phyloP scores from a whole-genome alignment of 1,284 basidiomycete genomes.

The Austroboletus rostrupii region DNA sequence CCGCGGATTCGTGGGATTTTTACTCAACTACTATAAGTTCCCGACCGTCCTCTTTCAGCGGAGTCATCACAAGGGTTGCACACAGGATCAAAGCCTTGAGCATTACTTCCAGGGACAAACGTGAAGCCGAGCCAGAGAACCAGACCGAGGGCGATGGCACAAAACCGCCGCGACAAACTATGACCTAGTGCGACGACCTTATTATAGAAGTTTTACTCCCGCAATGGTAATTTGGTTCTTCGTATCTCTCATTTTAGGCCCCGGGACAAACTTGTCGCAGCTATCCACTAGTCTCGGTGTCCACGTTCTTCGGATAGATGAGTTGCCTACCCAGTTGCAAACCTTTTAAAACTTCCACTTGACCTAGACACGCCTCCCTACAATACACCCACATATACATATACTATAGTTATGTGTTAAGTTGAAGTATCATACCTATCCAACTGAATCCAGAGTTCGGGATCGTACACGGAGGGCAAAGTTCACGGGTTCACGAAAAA shows the following conservation, averaged over 20 bases:
- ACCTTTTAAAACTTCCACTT: too few species aligned
- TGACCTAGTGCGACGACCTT: background rate
- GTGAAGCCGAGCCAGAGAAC: slow-evolving; percentile 1
- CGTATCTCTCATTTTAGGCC: background rate
- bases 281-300: too few species aligned
- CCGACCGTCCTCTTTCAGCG: slow-evolving; percentile 8
- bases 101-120: slow-evolving; percentile 3
- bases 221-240: background rate
- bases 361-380: too few species aligned
- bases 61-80: slow-evolving; percentile 1
- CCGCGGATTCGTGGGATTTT: slow-evolving; percentile 33
- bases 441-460: too few species aligned
- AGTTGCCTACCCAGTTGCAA: too few species aligned
- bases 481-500: slow-evolving; percentile 4
- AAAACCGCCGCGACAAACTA: background rate
- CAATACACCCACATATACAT: too few species aligned
- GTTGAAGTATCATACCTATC: too few species aligned
- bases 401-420: too few species aligned
- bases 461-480: background rate
- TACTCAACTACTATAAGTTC: slow-evolving; percentile 12
- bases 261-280: background rate
- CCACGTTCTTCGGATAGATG: too few species aligned
- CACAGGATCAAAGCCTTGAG: slow-evolving; percentile 6
- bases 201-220: background rate
- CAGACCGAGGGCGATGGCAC: background rate